Base-by-base conservation (phyloP, 306 rosid genomes). In the barrel medic (Medicago truncatula) region DNA sequence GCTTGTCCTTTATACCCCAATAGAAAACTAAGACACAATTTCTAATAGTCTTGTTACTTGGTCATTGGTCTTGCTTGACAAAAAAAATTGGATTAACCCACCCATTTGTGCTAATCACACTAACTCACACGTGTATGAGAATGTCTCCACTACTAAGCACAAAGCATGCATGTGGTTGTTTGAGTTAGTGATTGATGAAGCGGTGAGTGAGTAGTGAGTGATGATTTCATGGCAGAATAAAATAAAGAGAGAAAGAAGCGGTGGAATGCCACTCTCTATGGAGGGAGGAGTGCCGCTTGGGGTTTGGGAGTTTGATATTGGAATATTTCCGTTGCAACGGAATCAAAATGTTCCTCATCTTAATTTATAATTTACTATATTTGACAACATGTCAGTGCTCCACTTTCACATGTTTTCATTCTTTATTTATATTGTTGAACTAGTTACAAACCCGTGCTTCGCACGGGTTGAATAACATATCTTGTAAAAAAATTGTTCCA, bases 251-350 rank as follows among this genome's bases (percentile, higher is more conserved):
- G 54, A 49, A 34, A 52, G 81, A 74, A 67, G 76, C 79, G 83
- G 83, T 67, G 78, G 69, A 77, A 41, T 68, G 85, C 88, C 36
- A 52, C 75, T 18, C 63, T 70, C 31, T 83, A 67, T 43, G 58
- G 39, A 44, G 49, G 53, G 12, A 57, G 23, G 44, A 34, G 23
- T 50, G 76, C 28, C 46, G 69, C 77, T 59, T 34, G 63, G 43
- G 52, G 47, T 43, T 43, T 25, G 28, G 25, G 31, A 21, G 9
- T 73, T 25, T 18, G 54, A 49, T 15, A 14, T 16, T 52, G 17
- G 31, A 0, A 23, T 7, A 20, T 63, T 46, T 40, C 78, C 78
- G 36, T 61, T 61, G 17, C 21, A 72, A 56, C 60, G 31, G 49
- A 56, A 21, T 43, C 6, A 6, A 17, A 78, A 70, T 11, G 28